Base-by-base conservation (phyloP, 495 filamentous ascomycete species). In the Chaetomium tenue region DNA sequence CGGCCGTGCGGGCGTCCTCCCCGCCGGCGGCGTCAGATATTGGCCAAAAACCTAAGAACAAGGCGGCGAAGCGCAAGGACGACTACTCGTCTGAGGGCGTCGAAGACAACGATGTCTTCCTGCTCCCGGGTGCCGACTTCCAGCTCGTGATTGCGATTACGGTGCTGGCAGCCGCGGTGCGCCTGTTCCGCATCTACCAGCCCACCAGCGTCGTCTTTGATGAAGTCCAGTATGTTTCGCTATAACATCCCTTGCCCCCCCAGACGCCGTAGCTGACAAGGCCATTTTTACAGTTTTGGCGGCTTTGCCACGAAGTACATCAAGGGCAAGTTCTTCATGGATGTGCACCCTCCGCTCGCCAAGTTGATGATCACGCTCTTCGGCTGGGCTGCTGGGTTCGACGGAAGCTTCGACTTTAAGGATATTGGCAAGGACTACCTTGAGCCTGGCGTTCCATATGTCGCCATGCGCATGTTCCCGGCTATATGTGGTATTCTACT, bases 361-460 rank as follows among this genome's bases (percentile, higher is more conserved):
- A 98, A 98, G 78, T 80, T 98, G 64, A 86, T 98, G 68, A 89
- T 98, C 65, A 96, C 94, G 48, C 86, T 98, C 48, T 92, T 93
- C 66, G 94, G 94, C 57, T 98, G 89, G 89, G 77, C 97, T 56
- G 94, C 93, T 66, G 94, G 95, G 25, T 98, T 97, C 72, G 84
- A 97, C 75, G 94, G 94, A 56, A 83, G 90, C 52, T 98, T 98
- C 65, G 94, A 98, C 74, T 98, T 98, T 82, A 98, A 98, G 81
- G 95, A 98, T 69, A 98, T 98, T 81, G 94, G 94, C 70, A 97
- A 97, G 79, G 94, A 98, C 72, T 98, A 98, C 71, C 72, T 98
- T 54, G 95, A 93, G 76, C 91, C 95, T 0, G 87, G 89, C 23
- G 94, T 98, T 52, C 94, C 94, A 15, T 98, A 98, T 78, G 95